Base-by-base conservation (phyloP, 2,329 filamentous ascomycete species). In the Ustulina deusta region DNA sequence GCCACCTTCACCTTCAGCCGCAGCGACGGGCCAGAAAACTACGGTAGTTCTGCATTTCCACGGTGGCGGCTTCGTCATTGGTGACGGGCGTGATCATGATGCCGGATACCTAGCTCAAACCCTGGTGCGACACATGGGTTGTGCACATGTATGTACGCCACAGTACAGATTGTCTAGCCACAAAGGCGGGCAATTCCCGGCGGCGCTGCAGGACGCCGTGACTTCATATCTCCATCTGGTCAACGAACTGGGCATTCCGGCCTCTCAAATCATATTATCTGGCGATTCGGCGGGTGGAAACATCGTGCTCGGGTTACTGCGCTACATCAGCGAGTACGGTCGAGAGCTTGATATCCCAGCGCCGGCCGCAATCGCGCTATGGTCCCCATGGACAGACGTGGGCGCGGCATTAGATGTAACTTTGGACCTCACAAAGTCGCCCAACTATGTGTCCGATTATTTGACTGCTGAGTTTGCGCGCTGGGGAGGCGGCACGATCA, bases 221-320 rank as follows among this genome's bases (percentile, higher is more conserved):
- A 77, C 78, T n/a, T 69, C 74, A 1, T 79, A 79, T 57, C 59
- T 74, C 5, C 65, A 74, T 60, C 72, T 79, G 2, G 32, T 76
- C 9, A 65, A 59, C 3, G 69, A 71, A 3, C 51, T 74, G 46
- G 42, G 68, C 2, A 76, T 79, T 57, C 74, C 77, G 1, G 38
- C 74, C 2, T 42, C 59, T 4, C 72, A 74, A 7, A 74, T 79
- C 59, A 68, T 79, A 36, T n/a, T 79, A 3, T 78, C 76, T 7
- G 78, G 78, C 32, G 78, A 79, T 71, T 78, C 76, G 6, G 77
- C 78, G 0, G 78, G 78, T 6, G 78, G 65, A 0, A 78, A 77
- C 55, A 68, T 79, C 1, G 76, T 70, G 1, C 61, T 79, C 36
- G 77, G 63, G 1, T 69, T 80, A 27, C 69, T 79, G 17, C 75